Evolutionary conservation across 805 yeast genomes (phyloP).

Genomic region (Ogataea pignaliae): DNA sequence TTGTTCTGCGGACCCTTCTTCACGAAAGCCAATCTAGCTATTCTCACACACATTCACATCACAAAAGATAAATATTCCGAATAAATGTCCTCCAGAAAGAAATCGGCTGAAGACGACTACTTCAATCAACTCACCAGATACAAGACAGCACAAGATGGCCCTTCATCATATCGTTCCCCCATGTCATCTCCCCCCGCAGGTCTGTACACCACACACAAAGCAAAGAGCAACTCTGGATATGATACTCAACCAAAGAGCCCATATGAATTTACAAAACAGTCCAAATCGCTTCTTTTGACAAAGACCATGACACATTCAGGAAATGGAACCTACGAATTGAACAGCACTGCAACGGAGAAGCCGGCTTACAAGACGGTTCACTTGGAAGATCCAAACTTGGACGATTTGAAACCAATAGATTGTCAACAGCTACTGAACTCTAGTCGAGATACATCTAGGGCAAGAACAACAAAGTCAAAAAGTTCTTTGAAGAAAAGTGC

Average conservation of each 20-base stretch:
- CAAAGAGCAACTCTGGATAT: not conserved
- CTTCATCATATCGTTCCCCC: not conserved
- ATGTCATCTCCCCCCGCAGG: not conserved
- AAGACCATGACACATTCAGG: slow-evolving; percentile 25
- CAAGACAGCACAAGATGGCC: not conserved
- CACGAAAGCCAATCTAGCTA: too few species aligned
- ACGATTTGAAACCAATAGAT: slow-evolving; percentile 17
- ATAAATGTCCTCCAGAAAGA: not conserved
- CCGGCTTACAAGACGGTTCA: slow-evolving; percentile 24
- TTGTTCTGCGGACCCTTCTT: too few species aligned
- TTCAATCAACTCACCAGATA: slow-evolving; percentile 1
- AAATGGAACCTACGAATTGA: slow-evolving; percentile 9
- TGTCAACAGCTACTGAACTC: slow-evolving; percentile 14
- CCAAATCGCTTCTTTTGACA: slow-evolving; percentile 1
- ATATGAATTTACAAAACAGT: not conserved
- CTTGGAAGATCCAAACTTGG: slow-evolving; percentile 12
- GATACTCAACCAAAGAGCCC: not conserved
- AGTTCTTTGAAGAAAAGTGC: not conserved
- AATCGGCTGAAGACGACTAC: slow-evolving; percentile 1
- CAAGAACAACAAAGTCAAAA: not conserved
- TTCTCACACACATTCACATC: too few species aligned
- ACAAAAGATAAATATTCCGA: too few species aligned
- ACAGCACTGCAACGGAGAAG: slow-evolving; percentile 1
- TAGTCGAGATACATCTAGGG: not conserved
- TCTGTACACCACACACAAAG: too few species aligned